A percentile compares a stretch with the other conserved stretches of the same genome.
These are phyloP conservation scores for Panellus pusillus DNA, from an alignment of 768 basidiomycete species.

Conservation along the genomic window DNA sequence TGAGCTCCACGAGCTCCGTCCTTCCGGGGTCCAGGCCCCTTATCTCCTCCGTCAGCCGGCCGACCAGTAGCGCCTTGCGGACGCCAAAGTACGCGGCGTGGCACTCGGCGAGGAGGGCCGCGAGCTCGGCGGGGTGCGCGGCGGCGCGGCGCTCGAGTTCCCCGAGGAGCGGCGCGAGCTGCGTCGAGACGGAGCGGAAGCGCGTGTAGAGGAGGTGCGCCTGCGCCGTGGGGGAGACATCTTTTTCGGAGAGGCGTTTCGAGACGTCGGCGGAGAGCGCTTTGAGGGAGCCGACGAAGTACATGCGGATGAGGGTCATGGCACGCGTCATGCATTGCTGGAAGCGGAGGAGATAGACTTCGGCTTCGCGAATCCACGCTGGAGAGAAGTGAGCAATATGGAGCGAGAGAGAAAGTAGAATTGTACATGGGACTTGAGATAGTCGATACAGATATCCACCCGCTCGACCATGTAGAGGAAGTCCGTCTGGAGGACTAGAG, in stretches of 20 bases:
- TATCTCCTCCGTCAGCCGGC: conserved; percentile 79
- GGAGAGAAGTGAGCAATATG: neutral
- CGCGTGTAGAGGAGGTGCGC: conserved; percentile 88
- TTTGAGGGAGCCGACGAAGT: conserved; percentile 83
- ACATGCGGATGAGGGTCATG: conserved; percentile 98
- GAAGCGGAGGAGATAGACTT: conserved; percentile 93
- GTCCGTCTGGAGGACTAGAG: conserved; percentile 85
- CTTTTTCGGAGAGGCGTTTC: conserved; percentile 76
- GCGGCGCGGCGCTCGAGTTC: conserved; percentile 82
- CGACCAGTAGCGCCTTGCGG: conserved; percentile 70
- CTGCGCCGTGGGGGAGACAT: conserved; percentile 77
- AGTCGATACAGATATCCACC: conserved; percentile 92
- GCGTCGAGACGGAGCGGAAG: conserved; percentile 69
- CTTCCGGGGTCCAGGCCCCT: conserved; percentile 73
- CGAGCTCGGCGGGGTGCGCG: conserved; percentile 82
- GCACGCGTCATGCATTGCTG: conserved; percentile 98
- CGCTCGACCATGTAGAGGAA: conserved; percentile 97
- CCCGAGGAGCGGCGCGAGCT: conserved; percentile 73
- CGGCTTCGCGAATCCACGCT: conserved; percentile 94
- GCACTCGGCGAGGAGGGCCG: conserved; percentile 81
- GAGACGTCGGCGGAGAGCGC: conserved; percentile 78
- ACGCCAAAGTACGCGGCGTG: conserved; percentile 79
- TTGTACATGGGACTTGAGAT: conserved; percentile 81
- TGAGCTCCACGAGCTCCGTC: conserved; percentile 88
- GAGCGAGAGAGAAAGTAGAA: no score